A percentile compares a stretch with the other conserved stretches of the same genome.
Evolutionary conservation across 495 filamentous ascomycete species (phyloP).

Genomic region (Aspergillus affinis): DNA sequence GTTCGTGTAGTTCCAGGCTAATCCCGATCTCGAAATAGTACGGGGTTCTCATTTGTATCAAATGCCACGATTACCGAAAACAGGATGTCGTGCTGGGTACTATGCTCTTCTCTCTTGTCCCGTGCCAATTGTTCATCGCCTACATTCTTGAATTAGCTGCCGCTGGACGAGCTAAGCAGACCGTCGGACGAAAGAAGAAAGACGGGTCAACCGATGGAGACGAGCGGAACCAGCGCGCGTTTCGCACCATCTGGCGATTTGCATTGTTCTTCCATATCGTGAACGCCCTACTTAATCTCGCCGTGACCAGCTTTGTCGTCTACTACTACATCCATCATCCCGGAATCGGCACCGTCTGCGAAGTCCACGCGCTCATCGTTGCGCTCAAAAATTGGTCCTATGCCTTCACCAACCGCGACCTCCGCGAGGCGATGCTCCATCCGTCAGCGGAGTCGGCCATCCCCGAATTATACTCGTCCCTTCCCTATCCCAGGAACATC

Average conservation of each 20-base stretch:
- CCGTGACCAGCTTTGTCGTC: constrained; percentile 77
- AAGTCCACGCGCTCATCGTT: constrained; percentile 91
- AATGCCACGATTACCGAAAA: constrained; percentile 81
- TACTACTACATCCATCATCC: constrained; percentile 92
- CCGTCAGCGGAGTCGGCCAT: constrained; percentile 57
- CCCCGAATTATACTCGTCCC: constrained; percentile 76
- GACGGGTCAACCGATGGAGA: constrained; percentile 54
- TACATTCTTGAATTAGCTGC: constrained; percentile 84
- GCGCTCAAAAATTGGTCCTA: constrained; percentile 96
- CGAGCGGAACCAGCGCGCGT: constrained; percentile 46
- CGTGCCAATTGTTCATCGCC: constrained; percentile 84
- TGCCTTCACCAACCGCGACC: constrained; percentile 93
- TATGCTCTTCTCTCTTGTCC: constrained; percentile 78
- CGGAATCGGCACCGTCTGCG: constrained; percentile 84
- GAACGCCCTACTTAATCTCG: constrained; percentile 79
- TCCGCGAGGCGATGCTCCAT: constrained; percentile 82
- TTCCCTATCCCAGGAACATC: constrained; percentile 88
- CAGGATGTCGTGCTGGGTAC: constrained; percentile 75
- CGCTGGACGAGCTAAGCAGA: constrained; percentile 68
- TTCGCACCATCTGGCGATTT: constrained; percentile 71
- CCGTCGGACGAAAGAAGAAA: constrained; percentile 61
- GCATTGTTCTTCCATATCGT: constrained; percentile 76
- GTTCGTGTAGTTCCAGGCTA: constrained; percentile 3
- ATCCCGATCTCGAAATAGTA: constrained; percentile 55
- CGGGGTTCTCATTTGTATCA: constrained; percentile 88